Evolutionary conservation across 2,329 filamentous ascomycete species (phyloP).

Genomic region (Paraconiothyrium sp.): DNA sequence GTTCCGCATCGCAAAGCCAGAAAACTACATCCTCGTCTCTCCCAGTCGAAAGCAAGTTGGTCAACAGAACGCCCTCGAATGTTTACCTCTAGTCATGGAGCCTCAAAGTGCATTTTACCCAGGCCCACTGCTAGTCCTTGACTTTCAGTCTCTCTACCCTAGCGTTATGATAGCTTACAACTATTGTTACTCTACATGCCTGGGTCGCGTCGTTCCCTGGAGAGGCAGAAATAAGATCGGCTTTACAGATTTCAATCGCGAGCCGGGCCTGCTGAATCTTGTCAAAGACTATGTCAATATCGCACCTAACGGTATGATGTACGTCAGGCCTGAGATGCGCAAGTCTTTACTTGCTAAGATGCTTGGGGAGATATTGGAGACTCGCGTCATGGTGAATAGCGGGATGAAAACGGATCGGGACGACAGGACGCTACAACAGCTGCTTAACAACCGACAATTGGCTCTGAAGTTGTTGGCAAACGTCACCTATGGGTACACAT

Average conservation of each 20-base stretch:
- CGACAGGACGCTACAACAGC: constrained; percentile 82
- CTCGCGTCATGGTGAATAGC: constrained; percentile 95
- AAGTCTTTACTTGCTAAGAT: constrained; percentile 95
- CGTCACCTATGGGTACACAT: constrained; percentile 97
- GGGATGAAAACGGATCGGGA: constrained; percentile 95
- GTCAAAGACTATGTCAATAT: constrained; percentile 90
- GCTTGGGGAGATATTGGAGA: constrained; percentile 94
- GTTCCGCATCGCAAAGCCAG: constrained; percentile 97
- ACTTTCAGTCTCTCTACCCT: constrained; percentile 96
- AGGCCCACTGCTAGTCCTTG: constrained; percentile 87
- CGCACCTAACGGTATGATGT: constrained; percentile 96
- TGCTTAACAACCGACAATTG: constrained; percentile 92
- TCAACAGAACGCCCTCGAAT: constrained; percentile 92
- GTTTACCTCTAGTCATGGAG: constrained; percentile 95
- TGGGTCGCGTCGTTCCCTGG: constrained; percentile 87
- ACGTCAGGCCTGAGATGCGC: constrained; percentile 82
- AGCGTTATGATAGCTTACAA: constrained; percentile 99
- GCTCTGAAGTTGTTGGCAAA: constrained; percentile 98
- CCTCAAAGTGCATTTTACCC: constrained; percentile 94
- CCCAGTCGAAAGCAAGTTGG: constrained; percentile 93
- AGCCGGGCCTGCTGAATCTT: constrained; percentile 77
- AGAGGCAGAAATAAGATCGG: constrained; percentile 95
- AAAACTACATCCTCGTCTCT: constrained; percentile 90
- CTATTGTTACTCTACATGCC: constrained; percentile 96
- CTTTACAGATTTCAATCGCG: constrained; percentile 84